Conservation (phyloP, 75 land plant species). For the Pinus albicaulis region DNA sequence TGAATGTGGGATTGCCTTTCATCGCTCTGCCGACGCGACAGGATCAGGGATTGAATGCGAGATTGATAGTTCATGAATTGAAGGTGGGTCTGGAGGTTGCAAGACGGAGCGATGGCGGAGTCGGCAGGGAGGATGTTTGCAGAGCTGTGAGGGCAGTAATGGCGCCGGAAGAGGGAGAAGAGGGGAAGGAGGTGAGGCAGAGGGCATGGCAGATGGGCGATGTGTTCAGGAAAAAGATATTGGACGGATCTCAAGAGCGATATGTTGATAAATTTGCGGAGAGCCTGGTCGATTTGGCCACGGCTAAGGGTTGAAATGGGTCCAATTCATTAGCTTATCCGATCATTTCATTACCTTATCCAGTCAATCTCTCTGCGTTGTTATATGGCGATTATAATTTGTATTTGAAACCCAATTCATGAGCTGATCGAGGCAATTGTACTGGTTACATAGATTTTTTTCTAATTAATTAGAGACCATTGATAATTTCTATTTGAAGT, state of each 20-base stretch:
- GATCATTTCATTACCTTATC: too few species aligned
- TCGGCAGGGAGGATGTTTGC: background rate
- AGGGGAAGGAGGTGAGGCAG: background rate
- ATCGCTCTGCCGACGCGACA: conserved; percentile 18
- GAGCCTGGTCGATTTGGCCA: background rate
- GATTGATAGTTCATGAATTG: conserved; percentile 7
- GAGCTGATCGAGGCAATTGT: too few species aligned
- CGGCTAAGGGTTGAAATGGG: background rate
- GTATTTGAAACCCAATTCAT: too few species aligned
- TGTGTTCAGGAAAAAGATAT: background rate
- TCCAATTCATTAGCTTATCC: too few species aligned
- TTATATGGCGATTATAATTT: too few species aligned
- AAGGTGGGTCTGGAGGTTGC: conserved; percentile 13
- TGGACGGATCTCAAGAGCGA: background rate
- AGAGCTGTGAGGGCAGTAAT: background rate
- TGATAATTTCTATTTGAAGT: too few species aligned
- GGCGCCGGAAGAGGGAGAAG: background rate
- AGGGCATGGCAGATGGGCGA: background rate
- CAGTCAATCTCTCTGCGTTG: too few species aligned
- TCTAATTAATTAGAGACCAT: too few species aligned
- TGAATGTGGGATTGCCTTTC: conserved; percentile 19
- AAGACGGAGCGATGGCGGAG: background rate
- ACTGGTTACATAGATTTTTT: too few species aligned
- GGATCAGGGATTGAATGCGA: conserved; percentile 15
- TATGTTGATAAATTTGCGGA: background rate